phyloP scores from a whole-genome alignment of 306 rosid species.

The Glycine latifolia region DNA sequence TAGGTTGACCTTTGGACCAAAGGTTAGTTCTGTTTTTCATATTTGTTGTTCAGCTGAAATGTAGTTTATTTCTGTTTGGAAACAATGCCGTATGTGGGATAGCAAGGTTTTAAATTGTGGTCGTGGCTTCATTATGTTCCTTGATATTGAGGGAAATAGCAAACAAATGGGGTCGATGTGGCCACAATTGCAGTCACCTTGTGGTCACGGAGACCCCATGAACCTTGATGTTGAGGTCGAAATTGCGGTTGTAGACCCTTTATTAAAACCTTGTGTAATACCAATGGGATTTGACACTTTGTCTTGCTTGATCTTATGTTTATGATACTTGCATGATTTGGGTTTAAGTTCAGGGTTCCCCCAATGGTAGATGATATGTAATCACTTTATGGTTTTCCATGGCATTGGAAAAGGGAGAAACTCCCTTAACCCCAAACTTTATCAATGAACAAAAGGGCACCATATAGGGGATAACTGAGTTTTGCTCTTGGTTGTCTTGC shows the following conservation, averaged over 20 bases:
- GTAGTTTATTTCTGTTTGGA: conserved; percentile 19
- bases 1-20: conserved; percentile 92
- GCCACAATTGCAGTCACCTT: too few relatives aligned
- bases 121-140: too few relatives aligned
- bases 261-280: not conserved
- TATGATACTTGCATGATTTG: conserved; percentile 30
- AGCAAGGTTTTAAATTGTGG: too few relatives aligned
- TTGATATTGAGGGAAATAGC: too few relatives aligned
- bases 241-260: too few relatives aligned
- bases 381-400: not conserved
- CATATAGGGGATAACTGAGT: conserved; percentile 36
- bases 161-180: too few relatives aligned
- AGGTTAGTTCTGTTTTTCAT: conserved; percentile 64
- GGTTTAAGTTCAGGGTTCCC: not conserved
- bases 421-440: not conserved
- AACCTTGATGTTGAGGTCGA: too few relatives aligned
- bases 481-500: conserved; percentile 52
- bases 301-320: not conserved
- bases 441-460: not conserved
- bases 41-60: not conserved
- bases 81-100: not conserved
- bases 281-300: not conserved
- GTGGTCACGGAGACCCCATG: too few relatives aligned
- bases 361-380: not conserved
- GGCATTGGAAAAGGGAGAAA: conserved; percentile 20